Base-by-base conservation (phyloP, 1,284 basidiomycete genomes). In the Rhodotorula glutinis region DNA sequence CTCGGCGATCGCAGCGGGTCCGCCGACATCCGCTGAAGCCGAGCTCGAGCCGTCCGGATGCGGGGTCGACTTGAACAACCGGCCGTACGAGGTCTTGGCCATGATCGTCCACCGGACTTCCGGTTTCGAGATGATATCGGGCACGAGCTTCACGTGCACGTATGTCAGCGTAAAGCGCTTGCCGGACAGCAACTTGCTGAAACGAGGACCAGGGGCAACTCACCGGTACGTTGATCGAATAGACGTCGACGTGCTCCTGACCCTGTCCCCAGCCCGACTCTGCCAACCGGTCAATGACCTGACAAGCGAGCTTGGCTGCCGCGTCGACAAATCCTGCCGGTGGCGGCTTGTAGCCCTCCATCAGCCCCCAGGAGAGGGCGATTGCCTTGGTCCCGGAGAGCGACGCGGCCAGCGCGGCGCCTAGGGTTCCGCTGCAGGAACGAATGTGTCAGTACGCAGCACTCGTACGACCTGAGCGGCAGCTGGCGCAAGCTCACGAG, bases 361-460 rank as follows among this genome's bases (percentile, higher is more conserved):
- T 86, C 27, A 85, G 89, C 41, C 91, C 92, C 77, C 92, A 96
- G 0, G 90, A 92, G 40, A 96, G 76, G 0, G 90, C 87, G 72
- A 91, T 89, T 38, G 89, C 83, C 57, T 88, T 84, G 53, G 82
- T 81, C 71, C 84, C 81, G 33, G 89, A 88, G 55, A 94, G 79
- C 2, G 91, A 86, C 2, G 88, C 86, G 21, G 89, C 88, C 74
- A 95, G 81, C 2, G 92, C 89, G 2, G 91, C 92, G 49, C 93
- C 92, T 68, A 96, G 83, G 1, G 93, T 96, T 0, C 93, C 93
- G 27, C 71, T 73, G 55, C 40, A 46, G 17, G 14, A 21, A 33
- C 4, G 21, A 43, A n/a, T 4, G 43, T 16, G 5, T 44, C 43
- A 44, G 43, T 11, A 38, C 33, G 33, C 11, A 38, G 33, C n/a